Base-by-base conservation (phyloP, 1,139 yeast genomes). In the Candida albicans region DNA sequence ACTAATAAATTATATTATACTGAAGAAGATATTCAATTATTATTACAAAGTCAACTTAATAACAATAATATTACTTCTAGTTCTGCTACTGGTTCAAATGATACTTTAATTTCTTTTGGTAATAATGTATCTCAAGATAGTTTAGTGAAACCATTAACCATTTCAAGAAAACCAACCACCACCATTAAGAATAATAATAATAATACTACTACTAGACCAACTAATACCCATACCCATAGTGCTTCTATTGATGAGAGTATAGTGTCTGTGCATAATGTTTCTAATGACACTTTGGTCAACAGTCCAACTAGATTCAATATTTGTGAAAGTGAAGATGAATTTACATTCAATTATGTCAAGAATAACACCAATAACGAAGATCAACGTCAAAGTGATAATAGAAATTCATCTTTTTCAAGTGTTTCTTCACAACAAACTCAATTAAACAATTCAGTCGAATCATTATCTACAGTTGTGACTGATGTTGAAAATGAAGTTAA, bases 1-100 rank as follows among this genome's bases (percentile, higher is more conserved):
- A 46, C 57, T 3, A 61, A 55, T 24, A 66, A 67, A 49, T 37
- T 49, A 15, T 70, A 61, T 57, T 71, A 71, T 54, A 58, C 68
- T 3, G 54, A 57, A 18, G 65, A 67, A 33, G 75, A 71, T 44
- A 50, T 72, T 8, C 57, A 61, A 22, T 48, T 62, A 42, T 43
- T 47, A 39, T 52, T 70, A 44, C 52, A 35, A 52, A 49, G 27
- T 31, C 48, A 52, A 15, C 64, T 72, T 7, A 54, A 51, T 33
- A 46, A 51, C 18, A 68, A 74, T 0, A 62, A 68, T 49, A 66
- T 65, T 13, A 63, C 53, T 15, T 52, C 44, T 2, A 47, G 41
- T 10, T 3, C 5, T 0, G 62, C 68, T 48, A 66, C 67, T 13
- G 62, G 54, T 18, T 52, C 44, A 3, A 47, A 42, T 10, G 54